Evolutionary conservation across 2,329 filamentous ascomycete species (phyloP).

Genomic region (Ophiostoma himal-ulmi): DNA sequence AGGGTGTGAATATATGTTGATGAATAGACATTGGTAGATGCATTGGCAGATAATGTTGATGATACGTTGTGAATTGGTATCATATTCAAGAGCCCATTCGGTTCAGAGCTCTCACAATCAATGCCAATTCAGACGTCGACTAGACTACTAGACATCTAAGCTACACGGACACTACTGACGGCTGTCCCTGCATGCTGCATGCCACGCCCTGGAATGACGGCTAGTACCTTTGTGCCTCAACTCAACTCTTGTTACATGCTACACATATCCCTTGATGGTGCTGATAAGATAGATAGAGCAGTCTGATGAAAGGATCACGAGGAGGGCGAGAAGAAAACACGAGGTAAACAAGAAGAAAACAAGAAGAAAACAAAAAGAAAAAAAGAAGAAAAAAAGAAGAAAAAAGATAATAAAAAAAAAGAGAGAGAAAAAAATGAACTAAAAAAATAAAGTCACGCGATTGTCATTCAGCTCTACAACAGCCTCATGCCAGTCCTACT

Average conservation of each 20-base stretch:
- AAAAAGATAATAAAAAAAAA: too few species aligned
- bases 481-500: background rate
- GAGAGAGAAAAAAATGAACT: background rate
- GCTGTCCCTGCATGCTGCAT: background rate
- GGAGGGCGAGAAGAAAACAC: background rate
- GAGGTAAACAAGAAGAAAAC: background rate
- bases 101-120: background rate
- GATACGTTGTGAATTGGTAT: background rate
- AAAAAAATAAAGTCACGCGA: background rate
- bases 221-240: background rate
- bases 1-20: too few species aligned
- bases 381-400: background rate
- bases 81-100: background rate
- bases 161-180: background rate
- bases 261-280: slow-evolving; percentile 1
- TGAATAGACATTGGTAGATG: background rate
- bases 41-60: background rate
- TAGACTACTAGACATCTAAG: background rate
- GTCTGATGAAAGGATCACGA: too few species aligned
- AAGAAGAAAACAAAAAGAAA: background rate
- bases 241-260: background rate
- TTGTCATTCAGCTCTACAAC: background rate
- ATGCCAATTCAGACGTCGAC: background rate
- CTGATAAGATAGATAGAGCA: background rate
- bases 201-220: slow-evolving; percentile 1